A percentile compares a stretch with the other conserved stretches of the same genome.
These are phyloP conservation scores for Xylariaceae sp. DNA, from an alignment of 2,329 filamentous ascomycete species.

Conservation along the genomic window DNA sequence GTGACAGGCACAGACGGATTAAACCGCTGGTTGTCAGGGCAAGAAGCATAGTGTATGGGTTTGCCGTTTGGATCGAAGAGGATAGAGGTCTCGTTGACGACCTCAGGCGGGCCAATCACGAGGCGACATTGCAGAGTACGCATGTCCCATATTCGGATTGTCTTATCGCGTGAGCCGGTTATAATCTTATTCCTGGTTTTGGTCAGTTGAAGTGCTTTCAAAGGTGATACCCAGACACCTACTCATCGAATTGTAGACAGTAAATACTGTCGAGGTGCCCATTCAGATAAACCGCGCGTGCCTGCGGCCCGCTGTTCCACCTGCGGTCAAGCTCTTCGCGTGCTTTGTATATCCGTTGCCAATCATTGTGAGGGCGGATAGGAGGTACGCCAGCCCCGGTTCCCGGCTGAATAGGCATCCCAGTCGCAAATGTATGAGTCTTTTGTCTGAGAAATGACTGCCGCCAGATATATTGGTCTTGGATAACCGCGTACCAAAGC, in stretches of 20 bases:
- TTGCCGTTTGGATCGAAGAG: slow-evolving; percentile 49
- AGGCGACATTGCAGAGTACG: slow-evolving; percentile 80
- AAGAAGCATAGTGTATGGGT: slow-evolving; percentile 53
- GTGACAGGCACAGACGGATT: slow-evolving; percentile 48
- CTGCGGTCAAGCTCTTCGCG: slow-evolving; percentile 70
- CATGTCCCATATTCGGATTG: slow-evolving; percentile 94
- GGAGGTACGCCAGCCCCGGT: slow-evolving; percentile 54
- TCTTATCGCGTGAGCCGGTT: slow-evolving; percentile 91
- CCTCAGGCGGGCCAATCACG: slow-evolving; percentile 75
- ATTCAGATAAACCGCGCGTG: slow-evolving; percentile 81
- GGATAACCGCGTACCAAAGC: slow-evolving; percentile 44
- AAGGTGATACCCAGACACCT: slow-evolving; percentile 34
- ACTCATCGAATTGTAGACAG: slow-evolving; percentile 97
- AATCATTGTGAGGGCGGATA: slow-evolving; percentile 63
- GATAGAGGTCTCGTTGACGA: slow-evolving; percentile 51
- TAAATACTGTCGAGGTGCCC: slow-evolving; percentile 96
- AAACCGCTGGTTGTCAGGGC: slow-evolving; percentile 45
- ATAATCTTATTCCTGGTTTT: slow-evolving; percentile 80
- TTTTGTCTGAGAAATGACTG: slow-evolving; percentile 61
- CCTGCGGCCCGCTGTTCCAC: slow-evolving; percentile 71
- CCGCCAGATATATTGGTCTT: slow-evolving; percentile 59
- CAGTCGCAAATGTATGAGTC: slow-evolving; percentile 57
- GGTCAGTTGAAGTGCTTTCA: slow-evolving; percentile 30
- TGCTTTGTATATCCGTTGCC: slow-evolving; percentile 79
- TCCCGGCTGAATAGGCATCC: slow-evolving; percentile 48